Base-by-base conservation (phyloP, 2,329 filamentous ascomycete genomes). In the Sporothrix protearum region DNA sequence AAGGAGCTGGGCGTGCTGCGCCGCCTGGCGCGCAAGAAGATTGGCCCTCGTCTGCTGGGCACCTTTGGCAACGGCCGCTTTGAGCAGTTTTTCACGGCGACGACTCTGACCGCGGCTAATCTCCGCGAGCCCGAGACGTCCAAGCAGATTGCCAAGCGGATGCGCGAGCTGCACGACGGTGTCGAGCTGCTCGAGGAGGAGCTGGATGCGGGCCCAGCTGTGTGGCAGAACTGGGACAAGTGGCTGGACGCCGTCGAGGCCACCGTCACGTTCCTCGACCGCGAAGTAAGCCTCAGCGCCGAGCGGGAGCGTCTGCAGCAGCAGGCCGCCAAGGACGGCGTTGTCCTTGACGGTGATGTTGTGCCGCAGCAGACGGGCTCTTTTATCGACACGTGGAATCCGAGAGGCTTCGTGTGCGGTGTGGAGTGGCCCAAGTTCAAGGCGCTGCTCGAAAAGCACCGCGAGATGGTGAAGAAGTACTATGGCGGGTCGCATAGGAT, bases 21-120 rank as follows among this genome's bases (percentile, higher is more conserved):
- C 72, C 91, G 96, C 55, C 86, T 99, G 42, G 93, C 92, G 2
- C 90, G 92, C 71, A 97, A 97, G 84, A 94, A 91, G 76, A 99
- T 99, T 75, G 96, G 96, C 2, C 96, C 96, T 5, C 89, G 93
- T 19, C 84, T 99, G 39, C 85, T 99, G 0, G 96, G 96, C 0
- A 97, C 93, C 0, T 99, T 99, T 80, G 88, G 86, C 70, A 99
- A 99, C 78, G 96, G 96, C 10, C 92, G 96, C 5, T 99, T 99
- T 75, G 96, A 99, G 81, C 91, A 99, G 79, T 98, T 90, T 78
- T 92, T 97, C 79, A 89, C 97, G 78, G 94, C 96, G 0, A 88
- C 88, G 49, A 90, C 96, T 0, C 86, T 99, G 55, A 95, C 90
- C 0, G 86, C 91, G 0, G 84, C 87, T 33, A 92, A 97, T 75